phyloP scores from a whole-genome alignment of 2,329 filamentous ascomycete genomes.

The Ceratocystis alfenasii region DNA sequence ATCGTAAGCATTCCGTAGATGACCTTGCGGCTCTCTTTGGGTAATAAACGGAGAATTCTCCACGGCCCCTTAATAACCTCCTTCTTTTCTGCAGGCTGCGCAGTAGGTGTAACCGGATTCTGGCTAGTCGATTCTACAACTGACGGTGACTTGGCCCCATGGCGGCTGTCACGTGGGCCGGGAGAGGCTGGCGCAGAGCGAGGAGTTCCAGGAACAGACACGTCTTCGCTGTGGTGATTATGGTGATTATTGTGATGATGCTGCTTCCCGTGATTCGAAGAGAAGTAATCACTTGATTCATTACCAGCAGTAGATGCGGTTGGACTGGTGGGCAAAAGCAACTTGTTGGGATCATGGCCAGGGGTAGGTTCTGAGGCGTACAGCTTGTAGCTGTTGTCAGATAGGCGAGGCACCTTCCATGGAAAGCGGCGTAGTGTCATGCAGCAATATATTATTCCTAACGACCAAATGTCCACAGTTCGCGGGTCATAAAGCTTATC shows the following conservation, averaged over 20 bases:
- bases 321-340: constrained; percentile 38
- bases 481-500: constrained; percentile 86
- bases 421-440: constrained; percentile 93
- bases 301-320: constrained; percentile 26
- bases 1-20: constrained; percentile 87
- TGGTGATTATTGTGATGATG: constrained; percentile 2
- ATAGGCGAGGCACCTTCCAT: constrained; percentile 86
- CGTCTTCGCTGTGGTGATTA: neutral
- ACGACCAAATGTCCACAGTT: constrained; percentile 91
- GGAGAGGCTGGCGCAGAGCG: constrained; percentile 17
- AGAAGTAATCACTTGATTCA: constrained; percentile 16
- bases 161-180: constrained; percentile 8
- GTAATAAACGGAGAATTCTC: constrained; percentile 74
- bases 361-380: constrained; percentile 79
- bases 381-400: constrained; percentile 88
- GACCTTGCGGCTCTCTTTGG: constrained; percentile 79
- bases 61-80: constrained; percentile 86
- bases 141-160: constrained; percentile 17
- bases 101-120: constrained; percentile 17
- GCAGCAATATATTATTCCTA: constrained; percentile 97
- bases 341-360: constrained; percentile 48
- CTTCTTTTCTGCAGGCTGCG: constrained; percentile 39
- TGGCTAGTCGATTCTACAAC: constrained; percentile 19
- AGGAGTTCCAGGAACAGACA: constrained; percentile 13
- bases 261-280: constrained; percentile 15